Conservation (phyloP, 2,329 filamentous ascomycete genomes). For the Botryotinia convoluta region DNA sequence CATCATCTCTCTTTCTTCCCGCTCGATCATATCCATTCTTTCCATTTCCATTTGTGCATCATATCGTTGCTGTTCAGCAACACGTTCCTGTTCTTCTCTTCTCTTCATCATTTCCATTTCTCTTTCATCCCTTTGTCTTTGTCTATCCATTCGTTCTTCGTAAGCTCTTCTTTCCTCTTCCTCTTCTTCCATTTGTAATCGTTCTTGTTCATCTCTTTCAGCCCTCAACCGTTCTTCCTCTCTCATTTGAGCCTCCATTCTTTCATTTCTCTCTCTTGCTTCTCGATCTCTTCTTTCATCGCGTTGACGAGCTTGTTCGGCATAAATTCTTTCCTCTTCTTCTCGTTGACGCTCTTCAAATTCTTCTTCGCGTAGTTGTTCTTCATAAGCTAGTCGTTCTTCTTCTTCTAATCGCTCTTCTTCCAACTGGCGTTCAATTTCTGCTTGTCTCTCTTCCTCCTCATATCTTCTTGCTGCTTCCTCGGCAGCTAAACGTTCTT, state of each 20-base stretch:
- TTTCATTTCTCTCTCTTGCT: conserved; percentile 3
- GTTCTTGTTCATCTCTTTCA: conserved; percentile 16
- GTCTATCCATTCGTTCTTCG: not conserved
- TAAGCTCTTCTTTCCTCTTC: conserved; percentile 18
- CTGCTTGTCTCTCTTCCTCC: conserved; percentile 10
- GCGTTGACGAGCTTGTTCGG: conserved; percentile 12
- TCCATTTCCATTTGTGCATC: conserved; percentile 15
- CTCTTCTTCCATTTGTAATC: conserved; percentile 19
- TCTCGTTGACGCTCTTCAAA: conserved; percentile 2
- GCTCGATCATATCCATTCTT: conserved; percentile 10
- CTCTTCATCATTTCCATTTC: conserved; percentile 3
- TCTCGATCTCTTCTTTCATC: conserved; percentile 12
- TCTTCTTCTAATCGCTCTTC: conserved; percentile 11
- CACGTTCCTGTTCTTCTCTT: conserved; percentile 12
- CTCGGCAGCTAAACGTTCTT: conserved; percentile 14
- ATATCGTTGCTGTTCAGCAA: conserved; percentile 4
- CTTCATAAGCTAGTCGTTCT: conserved; percentile 9
- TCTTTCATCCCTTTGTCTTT: conserved; percentile 11
- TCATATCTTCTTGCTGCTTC: not conserved
- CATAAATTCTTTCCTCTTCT: conserved; percentile 16
- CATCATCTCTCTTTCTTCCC: conserved; percentile 8
- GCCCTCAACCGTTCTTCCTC: conserved; percentile 7
- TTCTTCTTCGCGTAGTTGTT: conserved; percentile 15
- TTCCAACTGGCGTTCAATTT: conserved; percentile 7
- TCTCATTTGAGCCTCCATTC: not conserved